phyloP scores from a whole-genome alignment of 1,139 yeast species.

The Sugiyamaella xylanicola region DNA sequence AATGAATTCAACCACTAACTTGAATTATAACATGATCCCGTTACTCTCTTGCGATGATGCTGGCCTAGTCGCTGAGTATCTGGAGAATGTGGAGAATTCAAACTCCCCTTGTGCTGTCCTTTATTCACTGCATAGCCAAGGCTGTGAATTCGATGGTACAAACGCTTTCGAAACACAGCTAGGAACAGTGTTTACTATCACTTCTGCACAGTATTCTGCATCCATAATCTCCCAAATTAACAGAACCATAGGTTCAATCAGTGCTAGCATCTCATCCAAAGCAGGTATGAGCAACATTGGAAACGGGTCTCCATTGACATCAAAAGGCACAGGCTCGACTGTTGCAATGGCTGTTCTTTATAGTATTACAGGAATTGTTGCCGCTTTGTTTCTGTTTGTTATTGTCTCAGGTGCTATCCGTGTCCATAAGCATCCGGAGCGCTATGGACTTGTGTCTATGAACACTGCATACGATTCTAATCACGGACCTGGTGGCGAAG shows the following conservation, averaged over 20 bases:
- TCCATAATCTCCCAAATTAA: conserved; percentile 33
- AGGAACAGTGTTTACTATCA: conserved; percentile 39
- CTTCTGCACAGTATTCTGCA: conserved; percentile 32
- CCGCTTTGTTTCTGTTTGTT: conserved; percentile 38
- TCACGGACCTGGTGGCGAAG: conserved; percentile 22
- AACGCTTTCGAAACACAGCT: conserved; percentile 34
- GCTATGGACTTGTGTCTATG: conserved; percentile 37
- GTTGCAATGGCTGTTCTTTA: conserved; percentile 41
- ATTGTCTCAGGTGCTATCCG: conserved; percentile 42
- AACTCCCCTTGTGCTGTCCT: conserved; percentile 39
- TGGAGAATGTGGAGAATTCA: conserved; percentile 31
- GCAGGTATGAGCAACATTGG: conserved; percentile 15
- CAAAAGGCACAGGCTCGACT: conserved; percentile 28
- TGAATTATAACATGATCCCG: conserved; percentile 34
- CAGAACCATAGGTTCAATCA: conserved; percentile 24
- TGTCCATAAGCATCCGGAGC: conserved; percentile 43
- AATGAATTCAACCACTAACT: conserved; percentile 23
- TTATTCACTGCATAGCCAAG: conserved; percentile 34
- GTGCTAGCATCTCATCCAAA: conserved; percentile 30
- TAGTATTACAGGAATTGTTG: conserved; percentile 39
- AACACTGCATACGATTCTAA: conserved; percentile 11
- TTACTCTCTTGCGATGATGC: conserved; percentile 39
- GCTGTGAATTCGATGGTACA: conserved; percentile 34
- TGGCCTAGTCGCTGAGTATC: conserved; percentile 31
- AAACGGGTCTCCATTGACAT: conserved; percentile 7